These are phyloP conservation scores for Dioszegia crocea DNA, from an alignment of 768 basidiomycete species.

Conservation along the genomic window DNA sequence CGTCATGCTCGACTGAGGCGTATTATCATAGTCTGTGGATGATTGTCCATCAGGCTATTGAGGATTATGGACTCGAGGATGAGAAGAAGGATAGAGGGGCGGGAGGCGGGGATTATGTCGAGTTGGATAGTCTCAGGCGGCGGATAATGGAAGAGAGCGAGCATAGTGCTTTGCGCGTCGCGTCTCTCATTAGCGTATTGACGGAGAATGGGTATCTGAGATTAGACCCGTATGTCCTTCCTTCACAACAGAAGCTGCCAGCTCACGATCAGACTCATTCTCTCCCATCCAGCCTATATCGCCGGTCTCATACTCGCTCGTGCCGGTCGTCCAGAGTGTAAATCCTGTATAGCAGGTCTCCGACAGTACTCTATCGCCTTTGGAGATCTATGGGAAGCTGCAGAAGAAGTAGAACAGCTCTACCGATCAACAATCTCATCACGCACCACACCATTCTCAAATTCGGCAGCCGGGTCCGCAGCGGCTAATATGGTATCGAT, in stretches of 20 bases:
- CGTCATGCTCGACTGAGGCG: slow-evolving; percentile 53
- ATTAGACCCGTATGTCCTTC: slow-evolving; percentile 37
- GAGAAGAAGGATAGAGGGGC: slow-evolving; percentile 13
- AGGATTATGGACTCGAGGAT: slow-evolving; percentile 79
- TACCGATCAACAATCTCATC: not conserved
- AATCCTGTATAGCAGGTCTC: slow-evolving; percentile 76
- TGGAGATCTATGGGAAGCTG: slow-evolving; percentile 76
- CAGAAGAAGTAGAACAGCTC: slow-evolving; percentile 58
- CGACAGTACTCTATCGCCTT: slow-evolving; percentile 67
- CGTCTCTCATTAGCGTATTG: slow-evolving; percentile 78
- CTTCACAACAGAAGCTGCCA: not conserved
- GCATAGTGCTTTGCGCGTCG: slow-evolving; percentile 78
- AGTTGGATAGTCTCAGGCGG: slow-evolving; percentile 53
- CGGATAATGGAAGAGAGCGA: slow-evolving; percentile 61
- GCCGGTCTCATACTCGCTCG: slow-evolving; percentile 77
- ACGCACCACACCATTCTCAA: not conserved
- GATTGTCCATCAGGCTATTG: slow-evolving; percentile 71
- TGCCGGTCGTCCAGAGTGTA: slow-evolving; percentile 74
- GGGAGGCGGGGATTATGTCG: slow-evolving; percentile 60
- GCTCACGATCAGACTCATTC: slow-evolving; percentile 53
- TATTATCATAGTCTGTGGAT: slow-evolving; percentile 93
- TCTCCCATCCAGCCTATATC: slow-evolving; percentile 80
- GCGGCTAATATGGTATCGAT: not conserved
- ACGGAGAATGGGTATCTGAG: slow-evolving; percentile 78
- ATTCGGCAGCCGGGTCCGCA: no score